Base-by-base conservation (phyloP, 2,329 filamentous ascomycete species). In the Monilinia vaccinii-corymbosi region DNA sequence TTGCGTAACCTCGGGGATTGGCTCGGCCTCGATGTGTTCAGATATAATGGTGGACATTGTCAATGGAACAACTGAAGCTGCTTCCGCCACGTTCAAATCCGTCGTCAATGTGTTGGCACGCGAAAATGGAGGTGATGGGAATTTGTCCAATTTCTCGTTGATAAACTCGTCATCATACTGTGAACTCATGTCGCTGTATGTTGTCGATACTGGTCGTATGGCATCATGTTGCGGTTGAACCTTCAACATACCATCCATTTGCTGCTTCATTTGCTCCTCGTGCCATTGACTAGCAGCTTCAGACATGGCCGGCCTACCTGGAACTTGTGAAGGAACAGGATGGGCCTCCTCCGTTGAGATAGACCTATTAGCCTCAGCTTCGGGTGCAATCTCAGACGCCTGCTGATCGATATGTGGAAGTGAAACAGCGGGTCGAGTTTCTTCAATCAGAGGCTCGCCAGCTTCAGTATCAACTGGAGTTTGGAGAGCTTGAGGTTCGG, bases 121-220 rank as follows among this genome's bases (percentile, higher is more conserved):
- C 23, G 76, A 75, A 0, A 74, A 73, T 0, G 81, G 81, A 5
- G 81, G 81, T 14, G 78, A 75, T 2, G 81, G 80, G 73, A 83
- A 83, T 64, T 78, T 76, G 18, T 77, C 76, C 52, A 84, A 72
- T 65, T 78, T 81, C 60, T 78, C 75, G 21, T 77, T 77, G 69
- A 83, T 75, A 28, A 68, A 42, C 40, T 79, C 77, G 16, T 70
- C 69, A 46, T 81, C 79, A 63, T 78, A 74, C 63, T 83, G 80
- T 11, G 78, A 77, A 60, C 78, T 77, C 34, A 76, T 75, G 66
- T 83, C 80, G 66, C 79, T 82, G 64, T 80, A 80, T 2, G 78
- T 78, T 16, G 66, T 68, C 2, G 81, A 81, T n/a, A 76, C 64
- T 13, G 78, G 77, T 47, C 79, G 73, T 21, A 74, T 74, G 32